These are phyloP conservation scores for Solanum arcanum DNA, from an alignment of 257 asterid species.

Conservation along the genomic window DNA sequence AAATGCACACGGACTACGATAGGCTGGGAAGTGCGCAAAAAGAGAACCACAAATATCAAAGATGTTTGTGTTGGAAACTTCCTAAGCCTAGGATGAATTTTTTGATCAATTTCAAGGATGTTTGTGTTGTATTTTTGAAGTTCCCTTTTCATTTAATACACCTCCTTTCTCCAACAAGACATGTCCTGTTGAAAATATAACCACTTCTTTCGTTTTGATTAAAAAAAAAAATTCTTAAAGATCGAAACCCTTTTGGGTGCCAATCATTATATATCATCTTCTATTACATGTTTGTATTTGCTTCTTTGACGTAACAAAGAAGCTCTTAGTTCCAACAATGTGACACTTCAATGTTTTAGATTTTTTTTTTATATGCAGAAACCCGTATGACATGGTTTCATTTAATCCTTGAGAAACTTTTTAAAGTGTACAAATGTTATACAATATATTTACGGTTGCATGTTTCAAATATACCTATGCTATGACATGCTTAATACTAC, in stretches of 20 bases:
- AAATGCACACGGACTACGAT: constrained; percentile 11
- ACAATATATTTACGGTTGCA: not conserved
- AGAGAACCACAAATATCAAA: not conserved
- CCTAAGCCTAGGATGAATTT: not conserved
- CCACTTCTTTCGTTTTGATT: not conserved
- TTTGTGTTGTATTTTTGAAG: not conserved
- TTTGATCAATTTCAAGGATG: constrained; percentile 4
- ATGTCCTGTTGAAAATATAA: not conserved
- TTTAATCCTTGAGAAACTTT: not conserved
- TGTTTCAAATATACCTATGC: not conserved
- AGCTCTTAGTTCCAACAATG: not conserved
- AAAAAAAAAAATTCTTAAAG: not conserved
- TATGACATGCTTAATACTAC: not conserved
- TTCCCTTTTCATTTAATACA: not conserved
- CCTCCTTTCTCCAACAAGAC: not conserved
- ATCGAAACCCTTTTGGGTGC: not conserved
- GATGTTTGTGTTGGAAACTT: constrained; percentile 7
- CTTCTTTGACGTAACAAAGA: not conserved
- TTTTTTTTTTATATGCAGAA: no score
- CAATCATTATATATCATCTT: not conserved
- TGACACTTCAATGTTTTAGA: no score
- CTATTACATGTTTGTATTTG: not conserved
- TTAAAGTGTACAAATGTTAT: no score
- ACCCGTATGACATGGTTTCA: not conserved
- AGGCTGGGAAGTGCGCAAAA: not conserved